Evolutionary conservation across 2,329 filamentous ascomycete genomes (phyloP).

Genomic region (Ophiostoma angusticollis): DNA sequence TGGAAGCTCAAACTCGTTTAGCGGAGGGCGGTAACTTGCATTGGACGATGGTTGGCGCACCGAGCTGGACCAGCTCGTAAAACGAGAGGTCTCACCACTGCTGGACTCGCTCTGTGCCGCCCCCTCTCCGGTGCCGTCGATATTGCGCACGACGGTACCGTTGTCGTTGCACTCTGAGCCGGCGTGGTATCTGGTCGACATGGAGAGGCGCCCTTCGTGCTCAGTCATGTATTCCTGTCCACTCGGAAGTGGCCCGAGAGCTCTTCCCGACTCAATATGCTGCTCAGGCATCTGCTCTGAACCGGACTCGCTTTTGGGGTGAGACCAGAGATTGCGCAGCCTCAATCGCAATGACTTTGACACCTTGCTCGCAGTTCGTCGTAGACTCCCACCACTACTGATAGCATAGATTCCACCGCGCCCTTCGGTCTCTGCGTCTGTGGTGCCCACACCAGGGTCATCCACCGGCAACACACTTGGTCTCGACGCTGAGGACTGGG

Average conservation of each 20-base stretch:
- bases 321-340: conserved; percentile 10
- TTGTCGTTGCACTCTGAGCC: conserved; percentile 1
- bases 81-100: conserved; percentile 11
- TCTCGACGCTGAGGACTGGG: not conserved
- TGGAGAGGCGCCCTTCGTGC: conserved; percentile 1
- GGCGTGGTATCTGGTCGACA: conserved; percentile 7
- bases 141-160: conserved; percentile 1
- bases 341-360: conserved; percentile 9
- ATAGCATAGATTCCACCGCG: not conserved
- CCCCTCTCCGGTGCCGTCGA: not conserved
- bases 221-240: conserved; percentile 10
- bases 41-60: conserved; percentile 2
- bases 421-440: not conserved
- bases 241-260: conserved; percentile 10
- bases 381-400: conserved; percentile 8
- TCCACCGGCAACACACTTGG: not conserved
- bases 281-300: conserved; percentile 26
- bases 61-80: conserved; percentile 15
- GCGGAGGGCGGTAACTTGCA: conserved; percentile 1
- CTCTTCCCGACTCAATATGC: conserved; percentile 35
- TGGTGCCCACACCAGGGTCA: not conserved
- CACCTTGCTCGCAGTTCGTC: conserved; percentile 12
- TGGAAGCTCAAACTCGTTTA: not conserved
- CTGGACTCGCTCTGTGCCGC: not conserved
- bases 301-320: conserved; percentile 9